These are phyloP conservation scores for Gracilaria gracilis DNA, from an alignment of 23 red algal genomes.

Conservation along the genomic window DNA sequence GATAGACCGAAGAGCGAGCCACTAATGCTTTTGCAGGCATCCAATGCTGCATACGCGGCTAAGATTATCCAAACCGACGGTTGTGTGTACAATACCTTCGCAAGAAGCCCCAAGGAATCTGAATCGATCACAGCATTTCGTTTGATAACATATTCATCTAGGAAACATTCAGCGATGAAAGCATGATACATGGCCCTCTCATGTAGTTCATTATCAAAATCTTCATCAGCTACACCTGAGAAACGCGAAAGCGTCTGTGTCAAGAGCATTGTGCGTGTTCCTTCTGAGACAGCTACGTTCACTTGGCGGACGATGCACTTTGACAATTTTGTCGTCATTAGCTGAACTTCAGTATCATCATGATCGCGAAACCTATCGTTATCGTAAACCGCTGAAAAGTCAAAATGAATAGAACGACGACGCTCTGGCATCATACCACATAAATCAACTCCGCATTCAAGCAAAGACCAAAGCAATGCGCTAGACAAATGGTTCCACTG, in stretches of 20 bases:
- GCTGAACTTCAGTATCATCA: background rate
- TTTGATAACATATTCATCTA: background rate
- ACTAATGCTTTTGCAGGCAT: background rate
- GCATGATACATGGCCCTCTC: background rate
- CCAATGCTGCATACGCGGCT: conserved; percentile 3
- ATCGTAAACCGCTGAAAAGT: background rate
- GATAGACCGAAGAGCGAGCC: background rate
- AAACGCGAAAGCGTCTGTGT: background rate
- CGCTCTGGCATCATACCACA: background rate
- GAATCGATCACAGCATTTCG: background rate
- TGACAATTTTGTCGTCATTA: background rate
- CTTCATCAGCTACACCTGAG: background rate
- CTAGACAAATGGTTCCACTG: background rate
- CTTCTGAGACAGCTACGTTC: background rate
- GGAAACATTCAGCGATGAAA: conserved; percentile 30
- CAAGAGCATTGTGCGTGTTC: conserved; percentile 2
- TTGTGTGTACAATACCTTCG: background rate
- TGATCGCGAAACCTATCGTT: background rate
- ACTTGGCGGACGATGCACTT: conserved; percentile 15
- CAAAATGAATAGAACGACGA: background rate
- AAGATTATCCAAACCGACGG: conserved; percentile 9
- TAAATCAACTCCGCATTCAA: background rate
- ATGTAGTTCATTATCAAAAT: background rate
- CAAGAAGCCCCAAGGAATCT: background rate
- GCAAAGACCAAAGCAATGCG: background rate